Evolutionary conservation across 202 grass and related monocot genomes (phyloP).

Genomic region (Panicum virgatum): DNA sequence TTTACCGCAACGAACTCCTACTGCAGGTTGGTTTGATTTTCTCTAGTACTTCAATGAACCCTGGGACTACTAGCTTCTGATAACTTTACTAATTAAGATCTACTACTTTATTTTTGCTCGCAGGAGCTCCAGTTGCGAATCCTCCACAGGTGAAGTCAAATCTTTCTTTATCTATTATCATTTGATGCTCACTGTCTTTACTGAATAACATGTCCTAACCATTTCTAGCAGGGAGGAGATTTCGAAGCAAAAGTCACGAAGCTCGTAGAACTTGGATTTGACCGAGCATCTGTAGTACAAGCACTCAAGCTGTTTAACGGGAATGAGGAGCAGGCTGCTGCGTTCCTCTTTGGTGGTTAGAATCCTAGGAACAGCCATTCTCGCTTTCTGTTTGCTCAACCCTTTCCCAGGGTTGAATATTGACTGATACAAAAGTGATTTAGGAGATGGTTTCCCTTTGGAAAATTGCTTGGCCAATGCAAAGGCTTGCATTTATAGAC

Average conservation of each 20-base stretch:
- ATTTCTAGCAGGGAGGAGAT: conserved; percentile 54
- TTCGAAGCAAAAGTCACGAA: conserved; percentile 76
- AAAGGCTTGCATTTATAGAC: conserved; percentile 22
- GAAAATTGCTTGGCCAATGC: conserved; percentile 24
- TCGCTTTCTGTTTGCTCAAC: conserved; percentile 6
- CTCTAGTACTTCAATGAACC: background rate
- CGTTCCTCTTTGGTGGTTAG: conserved; percentile 78
- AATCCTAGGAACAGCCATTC: background rate
- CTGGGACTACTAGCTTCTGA: background rate
- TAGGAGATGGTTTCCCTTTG: conserved; percentile 6
- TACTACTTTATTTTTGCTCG: conserved; percentile 30
- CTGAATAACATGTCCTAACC: background rate
- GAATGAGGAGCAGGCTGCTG: conserved; percentile 82
- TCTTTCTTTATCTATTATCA: background rate
- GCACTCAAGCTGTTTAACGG: conserved; percentile 77
- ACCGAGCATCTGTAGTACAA: conserved; percentile 65
- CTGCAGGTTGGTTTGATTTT: conserved; percentile 53
- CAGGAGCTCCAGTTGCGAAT: conserved; percentile 45
- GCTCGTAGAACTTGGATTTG: conserved; percentile 91
- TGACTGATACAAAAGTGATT: conserved; percentile 36
- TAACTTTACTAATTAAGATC: conserved; percentile 28
- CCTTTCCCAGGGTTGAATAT: conserved; percentile 30
- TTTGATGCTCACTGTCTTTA: background rate
- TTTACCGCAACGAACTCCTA: conserved; percentile 29
- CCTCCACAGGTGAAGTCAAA: conserved; percentile 45